phyloP scores from a whole-genome alignment of 1,139 yeast species.

The Chernovozyma aurita region DNA sequence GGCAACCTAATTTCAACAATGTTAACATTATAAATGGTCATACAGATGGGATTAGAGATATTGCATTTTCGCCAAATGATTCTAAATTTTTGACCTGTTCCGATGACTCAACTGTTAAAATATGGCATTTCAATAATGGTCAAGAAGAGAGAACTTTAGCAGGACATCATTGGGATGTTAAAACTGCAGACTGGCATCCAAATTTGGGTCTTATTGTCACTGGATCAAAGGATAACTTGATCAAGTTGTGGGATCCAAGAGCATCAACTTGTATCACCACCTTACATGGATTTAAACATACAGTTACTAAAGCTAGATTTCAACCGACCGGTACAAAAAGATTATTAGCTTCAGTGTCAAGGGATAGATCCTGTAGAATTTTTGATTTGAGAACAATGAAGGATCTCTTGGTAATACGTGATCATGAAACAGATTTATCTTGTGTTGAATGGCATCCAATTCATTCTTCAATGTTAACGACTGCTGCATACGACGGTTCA shows the following conservation, averaged over 20 bases:
- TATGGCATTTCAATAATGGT: slow-evolving; percentile 93
- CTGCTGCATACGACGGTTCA: slow-evolving; percentile 90
- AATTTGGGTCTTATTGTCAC: slow-evolving; percentile 75
- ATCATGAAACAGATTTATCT: slow-evolving; percentile 80
- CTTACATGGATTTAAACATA: slow-evolving; percentile 88
- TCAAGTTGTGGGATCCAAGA: slow-evolving; percentile 96
- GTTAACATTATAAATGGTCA: slow-evolving; percentile 85
- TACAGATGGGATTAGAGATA: slow-evolving; percentile 74
- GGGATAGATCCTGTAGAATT: slow-evolving; percentile 84
- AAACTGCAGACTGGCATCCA: slow-evolving; percentile 97
- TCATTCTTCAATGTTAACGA: slow-evolving; percentile 72
- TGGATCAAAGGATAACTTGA: slow-evolving; percentile 90
- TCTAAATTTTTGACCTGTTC: slow-evolving; percentile 87
- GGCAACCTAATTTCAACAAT: slow-evolving; percentile 98
- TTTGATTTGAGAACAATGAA: slow-evolving; percentile 85
- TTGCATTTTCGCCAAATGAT: slow-evolving; percentile 88
- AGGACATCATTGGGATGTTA: slow-evolving; percentile 99
- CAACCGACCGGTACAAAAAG: slow-evolving; percentile 69
- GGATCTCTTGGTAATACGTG: slow-evolving; percentile 67
- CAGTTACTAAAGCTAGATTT: slow-evolving; percentile 78
- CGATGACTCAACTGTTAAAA: slow-evolving; percentile 83
- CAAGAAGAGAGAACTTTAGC: slow-evolving; percentile 73
- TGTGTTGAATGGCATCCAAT: slow-evolving; percentile 91
- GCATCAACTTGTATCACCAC: slow-evolving; percentile 69
- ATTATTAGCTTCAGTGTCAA: slow-evolving; percentile 77